Base-by-base conservation (phyloP, 495 filamentous ascomycete species). In the Chlorociboria aeruginascens region DNA sequence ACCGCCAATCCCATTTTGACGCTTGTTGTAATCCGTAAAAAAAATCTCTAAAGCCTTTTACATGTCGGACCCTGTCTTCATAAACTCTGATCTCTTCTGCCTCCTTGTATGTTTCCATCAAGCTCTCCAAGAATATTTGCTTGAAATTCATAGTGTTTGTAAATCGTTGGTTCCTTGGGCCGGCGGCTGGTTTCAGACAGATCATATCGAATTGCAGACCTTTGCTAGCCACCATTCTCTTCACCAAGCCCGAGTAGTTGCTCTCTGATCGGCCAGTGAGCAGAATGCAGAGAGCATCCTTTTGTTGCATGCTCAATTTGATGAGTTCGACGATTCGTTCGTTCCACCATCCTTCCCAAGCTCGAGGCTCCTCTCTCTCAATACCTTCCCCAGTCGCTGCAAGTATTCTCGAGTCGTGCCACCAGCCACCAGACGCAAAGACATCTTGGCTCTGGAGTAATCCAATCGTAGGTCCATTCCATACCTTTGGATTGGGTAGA, bases 291-390 rank as follows among this genome's bases (percentile, higher is more conserved):
- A 99, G 69, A 7, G 84, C 83, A 65, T 95, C 88, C 49, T 86
- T 83, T 59, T 97, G 90, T 58, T 86, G 63, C 73, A 86, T 86
- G 57, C 82, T 89, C 43, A 96, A 71, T 60, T 71, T 62, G 1
- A 95, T 85, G 29, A 99, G 70, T 52, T 85, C 73, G 37, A 92
- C 83, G 57, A 99, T 85, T 55, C 82, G 75, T 58, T 99, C 89
- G 56, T 96, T 97, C 93, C 93, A 99, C 87, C 88, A 99, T 11
- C 89, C 89, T 42, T 82, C 63, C 93, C 93, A 99, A 3, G 74
- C 86, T 12, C 77, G 78, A 37, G 73, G 68, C 61, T 97, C 90
- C 64, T 97, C 92, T 30, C 76, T 73, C 36, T 87, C 87, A 6
- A 83, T 59, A 3, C 93, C 92, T 50, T 86, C 78, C 16, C 92